A percentile compares a stretch with the other conserved stretches of the same genome.
phyloP scores from a whole-genome alignment of 1,284 basidiomycete genomes.

The Rhodotorula sp. region DNA sequence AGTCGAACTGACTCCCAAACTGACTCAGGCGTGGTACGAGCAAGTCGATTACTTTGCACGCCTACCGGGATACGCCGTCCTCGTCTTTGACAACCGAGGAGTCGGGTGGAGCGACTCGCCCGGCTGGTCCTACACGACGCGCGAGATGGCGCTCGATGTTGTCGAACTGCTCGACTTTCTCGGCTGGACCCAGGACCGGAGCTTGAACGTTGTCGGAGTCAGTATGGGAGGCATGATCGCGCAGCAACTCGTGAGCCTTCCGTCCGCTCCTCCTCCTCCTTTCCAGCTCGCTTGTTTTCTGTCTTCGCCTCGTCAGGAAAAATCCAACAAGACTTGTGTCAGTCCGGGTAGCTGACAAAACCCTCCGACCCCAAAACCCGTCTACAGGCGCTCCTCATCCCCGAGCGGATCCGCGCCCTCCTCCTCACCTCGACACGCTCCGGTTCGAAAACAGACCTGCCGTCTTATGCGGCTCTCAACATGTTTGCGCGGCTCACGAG shows the following conservation, averaged over 20 bases:
- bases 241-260: slow-evolving; percentile 45
- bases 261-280: background rate
- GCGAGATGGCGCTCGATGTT: slow-evolving; percentile 61
- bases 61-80: slow-evolving; percentile 55
- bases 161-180: slow-evolving; percentile 68
- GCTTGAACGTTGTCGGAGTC: slow-evolving; percentile 71
- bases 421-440: slow-evolving; percentile 68
- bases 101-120: slow-evolving; percentile 74
- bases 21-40: slow-evolving; percentile 45
- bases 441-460: slow-evolving; percentile 49
- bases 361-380: slow-evolving; percentile 41
- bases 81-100: slow-evolving; percentile 85
- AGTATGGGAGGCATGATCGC: slow-evolving; percentile 66
- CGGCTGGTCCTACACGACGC: slow-evolving; percentile 38
- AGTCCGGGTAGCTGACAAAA: too few species aligned
- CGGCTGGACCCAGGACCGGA: slow-evolving; percentile 62
- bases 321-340: background rate
- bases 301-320: too few species aligned
- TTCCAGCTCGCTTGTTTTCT: background rate
- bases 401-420: slow-evolving; percentile 65
- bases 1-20: too few species aligned
- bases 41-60: slow-evolving; percentile 48
- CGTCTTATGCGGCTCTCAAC: slow-evolving; percentile 6
- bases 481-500: slow-evolving; percentile 33
- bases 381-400: slow-evolving; percentile 63